A percentile compares a stretch with the other conserved stretches of the same genome.
Conservation (phyloP, 345 rosid genomes). For the Rhodomyrtus tomentosa region DNA sequence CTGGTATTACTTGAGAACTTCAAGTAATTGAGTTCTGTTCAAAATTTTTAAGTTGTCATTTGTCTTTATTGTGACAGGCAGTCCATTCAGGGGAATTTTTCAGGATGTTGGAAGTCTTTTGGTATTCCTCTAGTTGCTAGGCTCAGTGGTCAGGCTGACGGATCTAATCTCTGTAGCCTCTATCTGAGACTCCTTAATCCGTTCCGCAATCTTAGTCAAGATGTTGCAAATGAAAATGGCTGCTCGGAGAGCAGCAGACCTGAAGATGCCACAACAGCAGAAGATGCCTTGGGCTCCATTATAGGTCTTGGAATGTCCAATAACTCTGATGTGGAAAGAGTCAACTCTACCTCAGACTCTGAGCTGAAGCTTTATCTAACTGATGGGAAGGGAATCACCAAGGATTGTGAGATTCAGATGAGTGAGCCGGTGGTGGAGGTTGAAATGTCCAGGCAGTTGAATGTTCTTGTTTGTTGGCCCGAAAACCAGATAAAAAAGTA, state of each 20-base stretch:
- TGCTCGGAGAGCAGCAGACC: constrained; percentile 16
- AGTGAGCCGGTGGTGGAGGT: constrained; percentile 37
- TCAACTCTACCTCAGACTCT: constrained; percentile 30
- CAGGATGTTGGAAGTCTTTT: constrained; percentile 45
- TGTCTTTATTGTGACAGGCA: constrained; percentile 41
- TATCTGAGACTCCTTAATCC: constrained; percentile 57
- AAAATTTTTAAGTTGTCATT: neutral
- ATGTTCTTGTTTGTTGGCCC: constrained; percentile 74
- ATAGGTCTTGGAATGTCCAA: constrained; percentile 15
- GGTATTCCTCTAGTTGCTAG: constrained; percentile 85
- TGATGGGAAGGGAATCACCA: constrained; percentile 50
- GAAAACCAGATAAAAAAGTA: constrained; percentile 47
- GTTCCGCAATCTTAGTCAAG: constrained; percentile 33
- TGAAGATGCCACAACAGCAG: constrained; percentile 29
- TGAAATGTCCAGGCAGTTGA: constrained; percentile 28
- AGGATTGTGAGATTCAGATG: constrained; percentile 37
- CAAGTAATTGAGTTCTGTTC: neutral
- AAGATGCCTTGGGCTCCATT: constrained; percentile 14
- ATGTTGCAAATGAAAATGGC: constrained; percentile 11
- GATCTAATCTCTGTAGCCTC: constrained; percentile 44
- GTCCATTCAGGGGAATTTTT: constrained; percentile 41
- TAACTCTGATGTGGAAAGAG: constrained; percentile 20
- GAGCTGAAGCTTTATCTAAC: constrained; percentile 55
- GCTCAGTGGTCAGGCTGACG: constrained; percentile 32
- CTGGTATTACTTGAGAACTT: neutral